Conservation (phyloP, 2,329 filamentous ascomycete species). For the Akanthomyces lecanii region DNA sequence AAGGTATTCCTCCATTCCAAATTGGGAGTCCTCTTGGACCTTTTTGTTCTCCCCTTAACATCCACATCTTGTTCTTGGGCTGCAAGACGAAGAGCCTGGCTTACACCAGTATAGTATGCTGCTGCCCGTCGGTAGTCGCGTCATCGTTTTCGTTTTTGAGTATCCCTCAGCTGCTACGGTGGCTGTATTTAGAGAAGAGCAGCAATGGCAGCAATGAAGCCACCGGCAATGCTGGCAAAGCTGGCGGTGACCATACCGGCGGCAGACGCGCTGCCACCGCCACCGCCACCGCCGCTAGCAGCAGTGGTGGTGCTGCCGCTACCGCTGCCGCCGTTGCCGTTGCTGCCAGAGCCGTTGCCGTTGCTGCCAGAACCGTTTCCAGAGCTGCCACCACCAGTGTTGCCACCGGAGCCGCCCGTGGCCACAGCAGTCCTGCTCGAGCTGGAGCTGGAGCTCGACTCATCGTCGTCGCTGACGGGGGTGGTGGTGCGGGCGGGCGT, state of each 20-base stretch:
- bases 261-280: background rate
- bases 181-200: background rate
- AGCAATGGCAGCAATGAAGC: conserved; percentile 9
- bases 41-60: too few species aligned
- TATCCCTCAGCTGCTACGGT: too few species aligned
- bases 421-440: background rate
- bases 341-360: background rate
- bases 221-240: conserved; percentile 3
- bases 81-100: too few species aligned
- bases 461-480: background rate
- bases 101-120: too few species aligned
- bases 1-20: too few species aligned
- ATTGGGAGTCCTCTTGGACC: too few species aligned
- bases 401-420: background rate
- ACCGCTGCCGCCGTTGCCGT: background rate
- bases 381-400: background rate
- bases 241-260: background rate
- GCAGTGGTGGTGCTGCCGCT: background rate
- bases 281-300: background rate
- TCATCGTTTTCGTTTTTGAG: too few species aligned
- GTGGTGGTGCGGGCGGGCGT: background rate
- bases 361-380: background rate
- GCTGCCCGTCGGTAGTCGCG: too few species aligned
- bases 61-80: too few species aligned
- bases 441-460: background rate